Evolutionary conservation across 73 alveolate species (phyloP), one percentile per base, ranked within the genome.

Genomic region (Uronychia setigera): DNA sequence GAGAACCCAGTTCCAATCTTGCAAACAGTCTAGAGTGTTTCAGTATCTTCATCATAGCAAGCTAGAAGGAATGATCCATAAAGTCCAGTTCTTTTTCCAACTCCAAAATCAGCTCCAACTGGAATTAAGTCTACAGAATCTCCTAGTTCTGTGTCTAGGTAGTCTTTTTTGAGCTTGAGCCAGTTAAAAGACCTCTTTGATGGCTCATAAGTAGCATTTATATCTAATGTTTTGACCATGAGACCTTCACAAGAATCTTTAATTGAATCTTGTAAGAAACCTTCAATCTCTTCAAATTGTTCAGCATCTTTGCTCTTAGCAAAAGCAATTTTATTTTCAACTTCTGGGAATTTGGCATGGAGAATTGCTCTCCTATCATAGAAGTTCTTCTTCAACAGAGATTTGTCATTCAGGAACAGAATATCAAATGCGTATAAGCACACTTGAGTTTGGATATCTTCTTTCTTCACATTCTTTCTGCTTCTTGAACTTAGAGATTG

Each of bases 121-220:
- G 99, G 99, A n/a, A 99, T 99, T 79, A 99, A 94, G 84, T 99
- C 99, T 60, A 99, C 93, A 75, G 99, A 90, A 92, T 99, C 99
- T 0, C 99, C 99, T 78, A 98, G 86, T 0, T 99, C 99, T 29
- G 96, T 96, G 81, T 97, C 98, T 81, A 97, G 77, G 87, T 96
- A 97, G 89, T 98, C 99, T 92, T 99, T 99, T 93, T 99, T 99
- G 79, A 99, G 95, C 92, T 99, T 99, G 57, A 99, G 95, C 99
- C 99, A 99, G 84, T 98, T 98, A 78, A 99, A 96, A 32, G 99
- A 97, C 77, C 99, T 92, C 89, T 98, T 98, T 5, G 99, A 98
- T 0, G 99, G 99, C 96, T 98, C 99, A 86, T 99, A 99, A 74
- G 98, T 95, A 28, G 99, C 96, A 83, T 98, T 96, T 33, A 87